These are phyloP conservation scores for Pestalotiopsis sp. DNA, from an alignment of 2,329 filamentous ascomycete species.

Conservation along the genomic window DNA sequence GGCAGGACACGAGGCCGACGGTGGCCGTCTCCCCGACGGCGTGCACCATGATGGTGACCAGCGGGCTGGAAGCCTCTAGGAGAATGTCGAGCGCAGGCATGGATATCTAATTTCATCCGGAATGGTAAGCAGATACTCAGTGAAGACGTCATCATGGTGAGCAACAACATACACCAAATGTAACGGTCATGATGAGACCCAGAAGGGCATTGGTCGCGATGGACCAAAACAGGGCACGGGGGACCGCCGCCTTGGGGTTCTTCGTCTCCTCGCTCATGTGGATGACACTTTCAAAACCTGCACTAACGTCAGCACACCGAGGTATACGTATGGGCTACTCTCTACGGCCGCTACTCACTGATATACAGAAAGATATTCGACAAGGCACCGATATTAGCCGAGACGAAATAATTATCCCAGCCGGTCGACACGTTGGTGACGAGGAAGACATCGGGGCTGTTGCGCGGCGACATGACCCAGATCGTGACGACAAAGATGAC, in stretches of 20 bases:
- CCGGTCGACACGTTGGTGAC: conserved; percentile 12
- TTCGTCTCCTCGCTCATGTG: conserved; percentile 13
- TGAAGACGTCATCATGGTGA: too few species aligned
- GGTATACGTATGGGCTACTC: rapidly evolving
- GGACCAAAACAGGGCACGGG: conserved; percentile 10
- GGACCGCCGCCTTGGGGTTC: background rate
- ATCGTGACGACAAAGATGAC: conserved; percentile 15
- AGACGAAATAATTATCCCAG: conserved; percentile 13
- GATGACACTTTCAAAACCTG: conserved; percentile 4
- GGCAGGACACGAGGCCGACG: background rate
- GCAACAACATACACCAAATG: background rate
- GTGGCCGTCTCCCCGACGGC: background rate
- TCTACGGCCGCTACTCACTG: background rate
- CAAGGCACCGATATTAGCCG: background rate
- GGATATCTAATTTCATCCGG: background rate
- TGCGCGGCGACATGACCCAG: conserved; percentile 15
- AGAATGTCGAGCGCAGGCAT: conserved; percentile 5
- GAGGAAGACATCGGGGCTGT: conserved; percentile 8
- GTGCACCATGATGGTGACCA: conserved; percentile 2
- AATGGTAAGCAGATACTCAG: background rate
- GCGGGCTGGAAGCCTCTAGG: background rate
- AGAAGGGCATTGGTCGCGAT: background rate
- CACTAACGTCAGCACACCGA: background rate
- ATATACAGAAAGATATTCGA: conserved; percentile 4
- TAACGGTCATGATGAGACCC: conserved; percentile 8